A percentile compares a stretch with the other conserved stretches of the same genome.
Evolutionary conservation across 441 rosid species (phyloP).

Genomic region (Euphorbia corollata): DNA sequence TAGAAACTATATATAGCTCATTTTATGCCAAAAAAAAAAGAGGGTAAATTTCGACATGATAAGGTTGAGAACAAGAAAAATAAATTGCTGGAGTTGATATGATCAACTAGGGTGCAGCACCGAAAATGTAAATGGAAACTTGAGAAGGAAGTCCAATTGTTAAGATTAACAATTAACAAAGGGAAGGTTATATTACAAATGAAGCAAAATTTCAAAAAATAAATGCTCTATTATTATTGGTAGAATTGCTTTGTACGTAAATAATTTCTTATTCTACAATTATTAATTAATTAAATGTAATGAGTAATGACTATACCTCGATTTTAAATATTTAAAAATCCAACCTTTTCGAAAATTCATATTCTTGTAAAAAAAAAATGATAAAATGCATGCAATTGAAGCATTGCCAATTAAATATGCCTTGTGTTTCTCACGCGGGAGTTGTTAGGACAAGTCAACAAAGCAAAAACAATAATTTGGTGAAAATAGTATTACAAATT

Average conservation of each 20-base stretch:
- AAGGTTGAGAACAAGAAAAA: not conserved
- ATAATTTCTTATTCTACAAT: not conserved
- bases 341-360: too few relatives aligned
- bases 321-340: too few relatives aligned
- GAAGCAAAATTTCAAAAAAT: not conserved
- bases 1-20: too few relatives aligned
- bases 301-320: too few relatives aligned
- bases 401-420: not conserved
- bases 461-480: not conserved
- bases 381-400: not conserved
- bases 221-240: not conserved
- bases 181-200: not conserved
- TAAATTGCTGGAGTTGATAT: too few relatives aligned
- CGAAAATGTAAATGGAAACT: not conserved
- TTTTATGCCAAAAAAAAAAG: too few relatives aligned
- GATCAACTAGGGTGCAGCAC: too few relatives aligned
- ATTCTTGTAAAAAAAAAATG: too few relatives aligned
- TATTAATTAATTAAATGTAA: too few relatives aligned
- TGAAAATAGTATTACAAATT: not conserved
- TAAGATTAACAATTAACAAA: not conserved
- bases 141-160: not conserved
- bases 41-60: too few relatives aligned
- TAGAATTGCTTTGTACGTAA: not conserved
- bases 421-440: not conserved
- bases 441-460: slow-evolving; percentile 6